Base-by-base conservation (phyloP, 768 basidiomycete species). In the Phlegmacium glaucopus region DNA sequence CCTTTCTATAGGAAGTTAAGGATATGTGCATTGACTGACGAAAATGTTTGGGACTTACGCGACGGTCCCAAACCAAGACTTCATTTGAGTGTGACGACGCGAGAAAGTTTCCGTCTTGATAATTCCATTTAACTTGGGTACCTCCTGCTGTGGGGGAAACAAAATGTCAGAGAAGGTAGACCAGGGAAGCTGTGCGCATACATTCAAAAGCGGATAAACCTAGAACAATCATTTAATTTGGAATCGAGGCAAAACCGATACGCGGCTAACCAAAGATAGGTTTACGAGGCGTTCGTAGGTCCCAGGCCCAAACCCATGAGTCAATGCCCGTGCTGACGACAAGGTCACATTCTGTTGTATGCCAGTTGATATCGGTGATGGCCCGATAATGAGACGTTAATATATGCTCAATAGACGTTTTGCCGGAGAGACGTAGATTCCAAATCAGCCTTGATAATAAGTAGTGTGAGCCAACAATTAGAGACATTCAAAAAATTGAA, bases 281-380 rank as follows among this genome's bases (percentile, higher is more conserved):
- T 51, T 83, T 86, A 9, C 83, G 70, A 3, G 79, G 71, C 15
- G 73, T 75, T 36, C 91, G 75, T 17, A 99, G 59, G 64, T 98
- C 96, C 94, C 95, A 99, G 11, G 85, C 83, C 84, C 91, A 90
- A 15, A 97, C 65, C 83, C 94, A 96, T 0, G 94, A 86, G 61
- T 99, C 96, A 42, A 99, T 87, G 0, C 90, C 87, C 0, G 87
- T 92, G 39, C 94, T 95, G 2, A 88, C 86, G 13, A 98, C 88
- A 10, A 83, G 72, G 48, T 96, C 83, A 4, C 88, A 87, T 56
- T 94, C 85, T 4, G 78, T 77, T 0, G 87, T 86, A 58, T 93
- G 90, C 95, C 95, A 99, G 61, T 99, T 98, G 60, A 98, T 91
- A 60, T 99, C 96, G 3, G 96, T 97, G 45, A 99, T 94, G 4